Conservation (phyloP, 345 rosid species). For the Jatropha curcas region DNA sequence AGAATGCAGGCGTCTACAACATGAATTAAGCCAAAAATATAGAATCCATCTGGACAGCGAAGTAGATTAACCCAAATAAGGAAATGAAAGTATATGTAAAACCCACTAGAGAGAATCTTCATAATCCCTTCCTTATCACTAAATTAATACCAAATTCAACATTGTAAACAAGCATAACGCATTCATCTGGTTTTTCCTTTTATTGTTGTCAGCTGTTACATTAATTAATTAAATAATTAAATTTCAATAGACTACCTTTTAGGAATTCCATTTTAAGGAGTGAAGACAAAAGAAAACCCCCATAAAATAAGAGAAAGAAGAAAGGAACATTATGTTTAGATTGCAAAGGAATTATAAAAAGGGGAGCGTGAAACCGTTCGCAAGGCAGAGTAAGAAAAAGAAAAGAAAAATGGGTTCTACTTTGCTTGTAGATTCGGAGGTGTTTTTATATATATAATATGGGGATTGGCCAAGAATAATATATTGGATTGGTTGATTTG, state of each 20-base stretch:
- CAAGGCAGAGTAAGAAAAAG: background rate
- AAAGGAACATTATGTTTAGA: slow-evolving; percentile 22
- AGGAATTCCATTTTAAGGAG: background rate
- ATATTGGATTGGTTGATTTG: background rate
- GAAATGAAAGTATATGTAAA: slow-evolving; percentile 3
- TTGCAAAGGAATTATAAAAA: slow-evolving; percentile 2
- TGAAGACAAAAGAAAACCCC: slow-evolving; percentile 22
- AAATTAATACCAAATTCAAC: slow-evolving; percentile 50
- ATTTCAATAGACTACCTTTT: too few species aligned
- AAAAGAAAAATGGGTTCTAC: slow-evolving; percentile 2
- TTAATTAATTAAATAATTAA: slow-evolving; percentile 4
- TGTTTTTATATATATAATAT: background rate
- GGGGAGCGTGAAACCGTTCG: slow-evolving; percentile 5
- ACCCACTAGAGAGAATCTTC: slow-evolving; percentile 26
- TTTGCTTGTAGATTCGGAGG: slow-evolving; percentile 28
- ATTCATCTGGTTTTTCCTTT: slow-evolving; percentile 10
- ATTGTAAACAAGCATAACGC: slow-evolving; percentile 40
- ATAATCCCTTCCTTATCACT: slow-evolving; percentile 47
- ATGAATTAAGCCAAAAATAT: slow-evolving; percentile 30
- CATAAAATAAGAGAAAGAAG: slow-evolving; percentile 23
- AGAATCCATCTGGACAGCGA: slow-evolving; percentile 24
- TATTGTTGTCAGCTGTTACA: background rate
- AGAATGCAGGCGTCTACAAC: slow-evolving; percentile 40
- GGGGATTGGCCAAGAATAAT: background rate
- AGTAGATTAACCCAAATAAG: slow-evolving; percentile 13